Percentiles rank a stretch among this genome's conserved stretches.
Evolutionary conservation across 257 asterid genomes (phyloP).

Genomic region (Fraxinus pennsylvanica): DNA sequence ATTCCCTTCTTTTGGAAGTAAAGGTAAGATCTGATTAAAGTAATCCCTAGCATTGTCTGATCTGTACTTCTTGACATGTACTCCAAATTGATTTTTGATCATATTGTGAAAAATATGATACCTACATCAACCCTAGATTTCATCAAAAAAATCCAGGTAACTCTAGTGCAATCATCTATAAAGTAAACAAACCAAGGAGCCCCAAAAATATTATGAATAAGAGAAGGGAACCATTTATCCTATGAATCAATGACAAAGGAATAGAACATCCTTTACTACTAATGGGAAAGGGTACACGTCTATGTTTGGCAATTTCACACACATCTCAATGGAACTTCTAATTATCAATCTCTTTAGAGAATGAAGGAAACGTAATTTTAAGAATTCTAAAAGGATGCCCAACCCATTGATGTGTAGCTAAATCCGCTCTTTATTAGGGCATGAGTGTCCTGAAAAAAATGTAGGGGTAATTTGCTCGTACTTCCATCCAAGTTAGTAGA

Average conservation of each 20-base stretch:
- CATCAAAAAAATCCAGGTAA: not conserved
- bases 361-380: not conserved
- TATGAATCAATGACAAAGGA: not conserved
- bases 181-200: not conserved
- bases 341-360: not conserved
- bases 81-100: not conserved
- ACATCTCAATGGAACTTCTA: constrained; percentile 7
- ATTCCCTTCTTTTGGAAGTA: not conserved
- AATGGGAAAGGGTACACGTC: not conserved
- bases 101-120: not conserved
- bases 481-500: no score
- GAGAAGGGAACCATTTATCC: not conserved
- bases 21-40: not conserved
- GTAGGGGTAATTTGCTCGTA: not conserved
- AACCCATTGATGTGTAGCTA: not conserved
- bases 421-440: no score
- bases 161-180: not conserved
- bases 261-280: not conserved
- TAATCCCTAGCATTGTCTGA: not conserved
- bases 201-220: not conserved
- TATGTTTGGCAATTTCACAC: constrained; percentile 9
- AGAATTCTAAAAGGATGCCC: not conserved
- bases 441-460: not conserved
- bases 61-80: not conserved
- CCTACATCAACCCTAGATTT: not conserved